Evolutionary conservation across 495 filamentous ascomycete species (phyloP), one percentile per base, ranked within the genome.

Genomic region (Chaetomium cochliodes): DNA sequence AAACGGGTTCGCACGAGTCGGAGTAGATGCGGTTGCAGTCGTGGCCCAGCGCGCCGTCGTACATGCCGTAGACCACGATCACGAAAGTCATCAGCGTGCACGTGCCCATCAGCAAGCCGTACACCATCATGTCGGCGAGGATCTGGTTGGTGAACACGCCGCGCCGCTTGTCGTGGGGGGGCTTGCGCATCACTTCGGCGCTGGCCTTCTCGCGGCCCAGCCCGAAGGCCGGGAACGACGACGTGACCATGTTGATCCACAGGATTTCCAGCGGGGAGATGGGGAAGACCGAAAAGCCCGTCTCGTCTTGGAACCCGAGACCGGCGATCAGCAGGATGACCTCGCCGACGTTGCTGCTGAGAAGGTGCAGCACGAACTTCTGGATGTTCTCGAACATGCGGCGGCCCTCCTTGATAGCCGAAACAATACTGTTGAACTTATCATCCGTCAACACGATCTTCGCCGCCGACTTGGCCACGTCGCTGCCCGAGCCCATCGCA

Each of bases 391-490:
- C 87, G 72, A 91, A 92, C 71, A 92, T 84, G 60, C 89, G 78
- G 30, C 89, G 76, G 2, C 89, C 89, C 72, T 92, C 88, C 58
- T 86, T 84, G 64, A 92, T 86, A 7, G 88, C 88, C 25, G 85
- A 86, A 3, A 92, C 87, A 67, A 92, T 92, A 15, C 83, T 86
- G 37, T 90, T 88, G 74, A 94, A 94, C 73, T 96, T 93, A 75
- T 96, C 92, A 74, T 94, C 90, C 0, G 91, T 93, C 23, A 96
- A 78, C 13, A 96, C 90, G 71, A 96, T 92, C 73, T 93, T 92
- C 5, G 91, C 87, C 2, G 91, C 91, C 41, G 89, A 90, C 72
- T 93, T 96, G 28, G 92, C 92, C n/a, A 96, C 92, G 66, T 96
- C 92, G 26, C 89, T 92, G 5, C 92, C 92, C 51, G 87, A 85